A percentile compares a stretch with the other conserved stretches of the same genome.
phyloP scores from a whole-genome alignment of 345 rosid genomes.

The Citrus trifoliata region DNA sequence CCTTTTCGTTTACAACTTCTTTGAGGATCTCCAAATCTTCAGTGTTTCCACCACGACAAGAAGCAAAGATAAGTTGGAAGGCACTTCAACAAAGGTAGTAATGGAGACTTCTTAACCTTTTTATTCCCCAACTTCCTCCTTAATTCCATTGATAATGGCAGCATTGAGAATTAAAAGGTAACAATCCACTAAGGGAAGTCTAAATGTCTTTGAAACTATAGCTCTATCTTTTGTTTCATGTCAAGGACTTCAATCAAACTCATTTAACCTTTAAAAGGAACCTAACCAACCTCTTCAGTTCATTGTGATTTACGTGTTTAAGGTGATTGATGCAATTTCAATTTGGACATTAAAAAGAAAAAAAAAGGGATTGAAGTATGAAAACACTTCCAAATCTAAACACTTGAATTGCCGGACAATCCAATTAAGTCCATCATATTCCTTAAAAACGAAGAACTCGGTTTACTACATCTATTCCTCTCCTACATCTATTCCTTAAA shows the following conservation, averaged over 20 bases:
- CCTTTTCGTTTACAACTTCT: background rate
- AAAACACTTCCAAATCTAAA: background rate
- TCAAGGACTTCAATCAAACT: background rate
- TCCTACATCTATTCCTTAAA: background rate
- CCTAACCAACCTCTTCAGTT: background rate
- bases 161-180: background rate
- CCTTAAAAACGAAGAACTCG: background rate
- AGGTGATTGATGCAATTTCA: background rate
- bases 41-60: background rate
- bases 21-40: background rate
- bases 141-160: background rate
- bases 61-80: background rate
- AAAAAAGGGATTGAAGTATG: background rate
- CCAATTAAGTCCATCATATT: background rate
- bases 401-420: background rate
- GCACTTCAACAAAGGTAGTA: background rate
- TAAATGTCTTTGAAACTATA: background rate
- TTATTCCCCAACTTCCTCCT: background rate
- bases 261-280: background rate
- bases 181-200: background rate
- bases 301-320: background rate
- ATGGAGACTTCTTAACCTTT: background rate
- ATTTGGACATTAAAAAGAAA: background rate
- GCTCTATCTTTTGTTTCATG: background rate
- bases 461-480: background rate